phyloP scores from a whole-genome alignment of 2,329 filamentous ascomycete genomes.

The Diaporthe batatas region DNA sequence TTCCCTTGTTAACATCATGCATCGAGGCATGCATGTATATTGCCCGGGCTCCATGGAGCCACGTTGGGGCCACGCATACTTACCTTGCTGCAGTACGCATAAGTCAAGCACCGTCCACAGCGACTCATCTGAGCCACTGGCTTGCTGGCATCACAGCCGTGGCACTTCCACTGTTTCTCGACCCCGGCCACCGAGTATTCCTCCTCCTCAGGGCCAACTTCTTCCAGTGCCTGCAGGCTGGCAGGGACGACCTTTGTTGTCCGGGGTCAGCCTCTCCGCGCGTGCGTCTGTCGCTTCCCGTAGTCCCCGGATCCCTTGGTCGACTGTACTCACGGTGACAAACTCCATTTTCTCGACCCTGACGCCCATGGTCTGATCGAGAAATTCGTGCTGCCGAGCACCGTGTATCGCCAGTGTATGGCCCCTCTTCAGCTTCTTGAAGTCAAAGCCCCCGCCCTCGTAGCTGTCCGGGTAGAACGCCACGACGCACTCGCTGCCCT shows the following conservation, averaged over 20 bases:
- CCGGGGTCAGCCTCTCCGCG: neutral
- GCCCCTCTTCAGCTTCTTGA: conserved; percentile 42
- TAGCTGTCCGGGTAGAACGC: conserved; percentile 44
- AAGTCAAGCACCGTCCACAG: conserved; percentile 19
- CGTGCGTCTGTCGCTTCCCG: too few relatives aligned
- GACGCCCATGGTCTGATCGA: conserved; percentile 29
- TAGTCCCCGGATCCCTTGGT: too few relatives aligned
- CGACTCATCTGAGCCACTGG: conserved; percentile 11
- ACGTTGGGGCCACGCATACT: neutral
- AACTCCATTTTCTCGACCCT: conserved; percentile 25
- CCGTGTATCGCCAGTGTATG: conserved; percentile 47
- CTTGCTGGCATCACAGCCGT: conserved; percentile 23
- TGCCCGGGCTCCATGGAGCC: too few relatives aligned
- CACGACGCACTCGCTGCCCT: conserved; percentile 38
- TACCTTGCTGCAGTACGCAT: conserved; percentile 35
- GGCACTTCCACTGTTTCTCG: conserved; percentile 24
- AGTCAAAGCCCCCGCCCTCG: conserved; percentile 36
- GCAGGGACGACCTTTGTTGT: conserved; percentile 17
- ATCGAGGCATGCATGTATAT: neutral
- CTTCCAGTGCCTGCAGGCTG: neutral
- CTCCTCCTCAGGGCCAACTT: neutral
- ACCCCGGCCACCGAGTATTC: neutral
- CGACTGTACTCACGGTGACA: conserved; percentile 7
- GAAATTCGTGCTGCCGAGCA: conserved; percentile 40
- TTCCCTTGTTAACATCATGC: neutral